A percentile compares a stretch with the other conserved stretches of the same genome.
Evolutionary conservation across 768 basidiomycete genomes (phyloP).

Genomic region (Filobasidium wieringae): DNA sequence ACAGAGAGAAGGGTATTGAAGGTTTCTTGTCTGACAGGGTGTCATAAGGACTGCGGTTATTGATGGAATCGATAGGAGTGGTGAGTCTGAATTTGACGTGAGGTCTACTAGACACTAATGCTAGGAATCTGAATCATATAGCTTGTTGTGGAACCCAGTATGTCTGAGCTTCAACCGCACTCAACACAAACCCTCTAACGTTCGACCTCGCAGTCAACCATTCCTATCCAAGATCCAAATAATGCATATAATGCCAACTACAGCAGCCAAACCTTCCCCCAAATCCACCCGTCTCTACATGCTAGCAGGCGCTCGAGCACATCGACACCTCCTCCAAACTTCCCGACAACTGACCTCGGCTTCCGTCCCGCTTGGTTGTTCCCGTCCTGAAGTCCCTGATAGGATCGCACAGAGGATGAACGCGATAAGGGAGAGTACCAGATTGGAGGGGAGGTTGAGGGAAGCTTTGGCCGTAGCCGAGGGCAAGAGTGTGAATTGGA

Average conservation of each 20-base stretch:
- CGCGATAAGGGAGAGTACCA: conserved; percentile 14
- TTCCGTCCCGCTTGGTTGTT: conserved; percentile 56
- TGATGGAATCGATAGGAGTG: conserved; percentile 70
- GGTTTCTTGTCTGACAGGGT: conserved; percentile 40
- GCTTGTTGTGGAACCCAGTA: conserved; percentile 31
- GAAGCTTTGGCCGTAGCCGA: conserved; percentile 16
- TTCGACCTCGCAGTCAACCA: conserved; percentile 13
- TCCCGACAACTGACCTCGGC: conserved; percentile 50
- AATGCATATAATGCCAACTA: conserved; percentile 65
- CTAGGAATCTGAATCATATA: background rate
- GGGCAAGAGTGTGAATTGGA: conserved; percentile 10
- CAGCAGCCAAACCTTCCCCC: conserved; percentile 58
- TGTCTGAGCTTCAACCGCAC: conserved; percentile 1
- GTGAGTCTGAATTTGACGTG: conserved; percentile 41
- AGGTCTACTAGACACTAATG: background rate
- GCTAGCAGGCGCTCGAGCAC: conserved; percentile 65
- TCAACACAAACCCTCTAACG: too few species aligned
- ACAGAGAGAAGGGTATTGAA: too few species aligned
- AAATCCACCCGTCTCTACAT: conserved; percentile 68
- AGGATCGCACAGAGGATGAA: conserved; percentile 51
- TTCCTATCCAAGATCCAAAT: conserved; percentile 55
- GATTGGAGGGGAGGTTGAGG: conserved; percentile 14
- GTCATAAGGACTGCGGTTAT: conserved; percentile 63
- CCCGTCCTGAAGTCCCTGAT: conserved; percentile 54
- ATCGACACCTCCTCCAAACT: conserved; percentile 50